phyloP scores from a whole-genome alignment of 2,329 filamentous ascomycete species.

The Zymoseptoria pseudotritici region DNA sequence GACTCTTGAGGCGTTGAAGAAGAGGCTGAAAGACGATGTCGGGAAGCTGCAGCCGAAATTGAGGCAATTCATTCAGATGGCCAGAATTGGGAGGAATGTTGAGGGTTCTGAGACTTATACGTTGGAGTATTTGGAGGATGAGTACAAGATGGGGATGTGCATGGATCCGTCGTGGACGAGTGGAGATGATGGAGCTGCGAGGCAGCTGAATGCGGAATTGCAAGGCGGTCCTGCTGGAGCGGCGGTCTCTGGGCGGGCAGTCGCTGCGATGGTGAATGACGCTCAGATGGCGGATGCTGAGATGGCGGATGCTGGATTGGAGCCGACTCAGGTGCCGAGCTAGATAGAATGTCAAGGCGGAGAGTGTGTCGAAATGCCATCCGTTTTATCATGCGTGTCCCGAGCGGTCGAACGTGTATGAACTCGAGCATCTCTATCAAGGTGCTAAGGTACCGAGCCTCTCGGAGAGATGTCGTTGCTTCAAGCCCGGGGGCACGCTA shows the following conservation, averaged over 20 bases:
- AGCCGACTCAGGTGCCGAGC: neutral
- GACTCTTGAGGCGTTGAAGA: conserved; percentile 1
- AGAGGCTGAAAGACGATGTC: neutral
- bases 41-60: neutral
- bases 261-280: neutral
- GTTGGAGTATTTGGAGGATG: neutral
- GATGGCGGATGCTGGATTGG: neutral
- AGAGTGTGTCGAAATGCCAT: neutral
- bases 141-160: neutral
- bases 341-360: neutral
- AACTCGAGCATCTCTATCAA: neutral
- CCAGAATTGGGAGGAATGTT: neutral
- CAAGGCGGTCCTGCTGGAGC: neutral
- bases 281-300: neutral
- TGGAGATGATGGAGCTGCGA: neutral
- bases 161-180: neutral
- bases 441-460: no score
- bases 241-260: neutral
- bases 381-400: neutral
- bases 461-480: no score
- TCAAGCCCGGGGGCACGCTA: neutral
- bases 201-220: neutral
- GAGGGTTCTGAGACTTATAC: neutral
- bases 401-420: neutral
- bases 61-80: neutral